Evolutionary conservation across 2,329 filamentous ascomycete genomes (phyloP).

Genomic region (Ophiosphaerella narmari): DNA sequence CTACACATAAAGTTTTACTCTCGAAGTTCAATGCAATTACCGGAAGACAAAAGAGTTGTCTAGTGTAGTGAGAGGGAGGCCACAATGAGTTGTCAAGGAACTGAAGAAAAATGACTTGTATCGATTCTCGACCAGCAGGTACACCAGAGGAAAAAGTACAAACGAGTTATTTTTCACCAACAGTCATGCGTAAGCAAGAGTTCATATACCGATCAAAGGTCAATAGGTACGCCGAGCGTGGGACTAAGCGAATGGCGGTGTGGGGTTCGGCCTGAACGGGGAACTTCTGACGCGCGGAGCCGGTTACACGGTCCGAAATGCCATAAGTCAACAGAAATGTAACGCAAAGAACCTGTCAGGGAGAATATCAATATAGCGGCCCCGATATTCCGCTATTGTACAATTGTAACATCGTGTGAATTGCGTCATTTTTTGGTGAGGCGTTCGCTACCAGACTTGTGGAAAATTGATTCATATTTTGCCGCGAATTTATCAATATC

Average conservation of each 20-base stretch:
- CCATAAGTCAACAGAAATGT: slow-evolving; percentile 28
- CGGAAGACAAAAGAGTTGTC: slow-evolving; percentile 1
- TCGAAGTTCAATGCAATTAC: slow-evolving; percentile 1
- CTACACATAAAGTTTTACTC: neutral
- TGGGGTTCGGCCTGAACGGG: slow-evolving; percentile 37
- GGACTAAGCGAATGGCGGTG: slow-evolving; percentile 38
- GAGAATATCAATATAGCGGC: slow-evolving; percentile 5
- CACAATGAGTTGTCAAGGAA: slow-evolving; percentile 4
- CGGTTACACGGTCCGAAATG: slow-evolving; percentile 41
- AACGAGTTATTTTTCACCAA: slow-evolving; percentile 11
- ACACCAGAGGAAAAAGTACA: slow-evolving; percentile 1
- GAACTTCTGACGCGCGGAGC: slow-evolving; percentile 27
- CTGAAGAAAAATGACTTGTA: neutral
- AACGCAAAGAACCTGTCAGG: slow-evolving; percentile 1
- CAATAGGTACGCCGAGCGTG: slow-evolving; percentile 34
- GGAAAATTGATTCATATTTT: neutral
- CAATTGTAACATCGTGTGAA: neutral
- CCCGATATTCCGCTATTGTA: neutral
- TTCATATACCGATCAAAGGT: slow-evolving; percentile 30
- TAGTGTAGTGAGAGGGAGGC: neutral
- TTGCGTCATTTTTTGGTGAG: slow-evolving; percentile 8
- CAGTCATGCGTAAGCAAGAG: slow-evolving; percentile 9
- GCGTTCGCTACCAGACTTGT: neutral
- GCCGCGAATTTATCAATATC: too few relatives aligned
- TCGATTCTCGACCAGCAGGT: neutral